phyloP scores from a whole-genome alignment of 345 rosid genomes.

The Eucalyptus pumila region DNA sequence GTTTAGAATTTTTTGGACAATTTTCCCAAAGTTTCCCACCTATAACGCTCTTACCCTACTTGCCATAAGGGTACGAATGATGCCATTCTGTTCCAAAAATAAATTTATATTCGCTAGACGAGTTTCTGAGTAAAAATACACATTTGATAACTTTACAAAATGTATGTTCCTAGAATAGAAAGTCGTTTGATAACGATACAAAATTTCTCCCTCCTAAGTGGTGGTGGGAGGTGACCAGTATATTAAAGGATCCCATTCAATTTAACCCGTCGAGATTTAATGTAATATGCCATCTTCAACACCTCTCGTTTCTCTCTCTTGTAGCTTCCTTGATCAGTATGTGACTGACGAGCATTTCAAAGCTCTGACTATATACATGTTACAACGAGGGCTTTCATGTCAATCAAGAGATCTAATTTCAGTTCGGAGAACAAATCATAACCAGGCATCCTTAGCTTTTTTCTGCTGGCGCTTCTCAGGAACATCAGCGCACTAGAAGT shows the following conservation, averaged over 20 bases:
- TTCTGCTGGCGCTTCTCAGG: background rate
- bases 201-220: accelerated
- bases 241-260: conserved; percentile 24
- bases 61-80: too few species aligned
- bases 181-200: too few species aligned
- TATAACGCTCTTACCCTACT: too few species aligned
- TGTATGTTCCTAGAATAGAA: too few species aligned
- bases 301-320: background rate
- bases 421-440: background rate
- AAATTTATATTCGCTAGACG: accelerated
- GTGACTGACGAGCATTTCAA: too few species aligned
- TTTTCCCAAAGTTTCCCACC: too few species aligned
- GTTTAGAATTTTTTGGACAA: too few species aligned
- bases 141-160: too few species aligned
- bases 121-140: too few species aligned
- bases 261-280: conserved; percentile 59
- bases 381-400: background rate
- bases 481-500: background rate
- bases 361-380: background rate
- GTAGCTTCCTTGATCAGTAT: background rate
- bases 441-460: background rate
- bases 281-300: background rate
- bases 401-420: background rate
- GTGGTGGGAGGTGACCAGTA: accelerated
- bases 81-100: accelerated